phyloP scores from a whole-genome alignment of 2,329 filamentous ascomycete genomes.

The Akanthomyces uredinophilus region DNA sequence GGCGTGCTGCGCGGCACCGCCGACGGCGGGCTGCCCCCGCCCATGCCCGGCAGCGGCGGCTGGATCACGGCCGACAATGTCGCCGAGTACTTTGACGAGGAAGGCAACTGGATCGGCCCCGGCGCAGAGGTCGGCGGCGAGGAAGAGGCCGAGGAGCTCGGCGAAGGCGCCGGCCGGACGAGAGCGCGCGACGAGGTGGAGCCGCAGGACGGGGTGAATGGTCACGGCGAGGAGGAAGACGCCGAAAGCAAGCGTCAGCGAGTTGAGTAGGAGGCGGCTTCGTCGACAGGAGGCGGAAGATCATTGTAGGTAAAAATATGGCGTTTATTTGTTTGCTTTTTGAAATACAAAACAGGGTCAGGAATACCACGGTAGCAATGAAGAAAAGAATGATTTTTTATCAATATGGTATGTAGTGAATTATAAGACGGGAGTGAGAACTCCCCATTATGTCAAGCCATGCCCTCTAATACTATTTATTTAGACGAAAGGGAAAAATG shows the following conservation, averaged over 20 bases:
- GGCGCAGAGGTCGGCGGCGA: constrained; percentile 29
- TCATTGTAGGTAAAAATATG: neutral
- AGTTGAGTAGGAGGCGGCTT: constrained; percentile 33
- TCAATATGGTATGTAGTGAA: neutral
- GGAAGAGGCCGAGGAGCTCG: constrained; percentile 45
- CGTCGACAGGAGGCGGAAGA: neutral
- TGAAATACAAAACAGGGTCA: constrained; percentile 2
- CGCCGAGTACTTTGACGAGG: constrained; percentile 72
- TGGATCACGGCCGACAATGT: constrained; percentile 95
- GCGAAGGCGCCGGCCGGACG: constrained; percentile 59
- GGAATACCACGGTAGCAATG: neutral
- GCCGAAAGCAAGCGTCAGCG: constrained; percentile 44
- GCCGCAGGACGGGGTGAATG: constrained; percentile 37
- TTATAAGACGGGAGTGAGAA: constrained; percentile 1
- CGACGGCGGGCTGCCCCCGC: constrained; percentile 54
- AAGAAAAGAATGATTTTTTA: neutral
- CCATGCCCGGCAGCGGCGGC: constrained; percentile 67
- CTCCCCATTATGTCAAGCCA: neutral
- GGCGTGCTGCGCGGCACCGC: constrained; percentile 47
- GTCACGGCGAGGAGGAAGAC: constrained; percentile 33
- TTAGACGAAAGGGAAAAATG: neutral
- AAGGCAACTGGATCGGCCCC: constrained; percentile 69
- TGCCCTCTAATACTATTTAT: neutral
- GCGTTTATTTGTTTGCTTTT: neutral
- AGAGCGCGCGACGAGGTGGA: constrained; percentile 50